These are phyloP conservation scores for Ambrosia hybrid DNA, from an alignment of 140 eudicot species.

Conservation along the genomic window DNA sequence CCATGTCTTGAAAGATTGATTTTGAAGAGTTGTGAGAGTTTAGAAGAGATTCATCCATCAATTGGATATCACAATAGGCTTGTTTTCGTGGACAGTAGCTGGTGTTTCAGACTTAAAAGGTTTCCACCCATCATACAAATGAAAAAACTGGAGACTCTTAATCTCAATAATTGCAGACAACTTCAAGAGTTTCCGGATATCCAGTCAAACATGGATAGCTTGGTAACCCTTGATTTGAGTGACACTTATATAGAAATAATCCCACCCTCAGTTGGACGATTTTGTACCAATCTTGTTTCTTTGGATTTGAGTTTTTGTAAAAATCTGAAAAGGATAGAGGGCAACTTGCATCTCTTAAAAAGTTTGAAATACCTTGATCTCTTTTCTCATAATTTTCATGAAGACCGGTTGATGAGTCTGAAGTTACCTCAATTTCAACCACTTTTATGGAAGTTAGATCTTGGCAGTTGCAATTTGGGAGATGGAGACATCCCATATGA, in stretches of 20 bases:
- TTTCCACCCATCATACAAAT: background rate
- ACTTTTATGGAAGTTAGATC: background rate
- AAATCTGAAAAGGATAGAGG: conserved; percentile 1
- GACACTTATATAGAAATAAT: background rate
- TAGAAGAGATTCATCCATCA: too few species aligned
- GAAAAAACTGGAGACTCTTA: conserved; percentile 2
- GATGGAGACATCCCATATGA: conserved; percentile 19
- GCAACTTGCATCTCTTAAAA: conserved; percentile 3
- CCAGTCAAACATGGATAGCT: conserved; percentile 7
- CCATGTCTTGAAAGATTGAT: too few species aligned
- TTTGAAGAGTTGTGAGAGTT: too few species aligned
- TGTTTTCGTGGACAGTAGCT: too few species aligned
- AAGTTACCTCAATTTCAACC: background rate
- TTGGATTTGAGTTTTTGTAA: background rate
- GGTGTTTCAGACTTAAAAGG: background rate
- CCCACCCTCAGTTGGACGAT: background rate
- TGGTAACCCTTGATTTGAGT: background rate
- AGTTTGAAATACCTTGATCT: background rate
- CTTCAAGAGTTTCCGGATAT: background rate
- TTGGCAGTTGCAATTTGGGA: background rate
- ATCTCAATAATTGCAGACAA: background rate
- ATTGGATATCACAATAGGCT: too few species aligned
- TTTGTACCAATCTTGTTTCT: conserved; percentile 8
- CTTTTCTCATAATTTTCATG: background rate
- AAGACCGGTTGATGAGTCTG: background rate